Evolutionary conservation across 768 basidiomycete genomes (phyloP).

Genomic region (Tulasnella sp.): DNA sequence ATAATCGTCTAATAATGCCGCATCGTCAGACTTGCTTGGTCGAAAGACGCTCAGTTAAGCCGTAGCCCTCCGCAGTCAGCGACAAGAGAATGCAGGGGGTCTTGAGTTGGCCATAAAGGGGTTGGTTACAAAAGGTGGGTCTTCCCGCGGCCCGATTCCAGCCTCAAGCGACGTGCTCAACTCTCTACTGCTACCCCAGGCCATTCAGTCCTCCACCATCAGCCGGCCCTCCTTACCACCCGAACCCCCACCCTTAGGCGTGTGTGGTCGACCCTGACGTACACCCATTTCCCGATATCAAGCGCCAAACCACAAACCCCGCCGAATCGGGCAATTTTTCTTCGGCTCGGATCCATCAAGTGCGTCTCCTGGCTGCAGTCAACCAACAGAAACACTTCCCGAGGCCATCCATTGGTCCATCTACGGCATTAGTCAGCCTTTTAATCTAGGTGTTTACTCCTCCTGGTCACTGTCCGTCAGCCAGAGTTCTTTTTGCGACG

Average conservation of each 20-base stretch:
- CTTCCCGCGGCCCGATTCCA: conserved; percentile 5
- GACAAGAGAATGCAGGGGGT: background rate
- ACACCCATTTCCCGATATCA: background rate
- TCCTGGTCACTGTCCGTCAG: background rate
- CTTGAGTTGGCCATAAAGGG: background rate
- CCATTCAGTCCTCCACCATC: background rate
- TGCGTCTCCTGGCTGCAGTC: background rate
- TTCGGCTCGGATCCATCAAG: background rate
- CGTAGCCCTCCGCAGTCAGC: background rate
- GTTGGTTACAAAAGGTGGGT: background rate
- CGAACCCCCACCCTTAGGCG: background rate
- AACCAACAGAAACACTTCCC: background rate
- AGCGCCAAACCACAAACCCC: background rate
- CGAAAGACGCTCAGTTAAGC: background rate
- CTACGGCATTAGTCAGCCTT: background rate
- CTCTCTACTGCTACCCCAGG: background rate
- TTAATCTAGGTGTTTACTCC: background rate
- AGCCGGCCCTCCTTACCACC: background rate
- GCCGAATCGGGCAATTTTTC: background rate
- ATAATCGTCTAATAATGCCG: background rate
- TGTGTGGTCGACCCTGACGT: background rate
- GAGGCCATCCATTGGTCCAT: background rate
- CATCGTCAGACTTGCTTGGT: background rate
- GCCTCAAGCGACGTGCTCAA: background rate
- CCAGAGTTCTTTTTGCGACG: background rate